Base-by-base conservation (phyloP, 192 early-diverging fungal genomes). In the Cetraspora pellucida region DNA sequence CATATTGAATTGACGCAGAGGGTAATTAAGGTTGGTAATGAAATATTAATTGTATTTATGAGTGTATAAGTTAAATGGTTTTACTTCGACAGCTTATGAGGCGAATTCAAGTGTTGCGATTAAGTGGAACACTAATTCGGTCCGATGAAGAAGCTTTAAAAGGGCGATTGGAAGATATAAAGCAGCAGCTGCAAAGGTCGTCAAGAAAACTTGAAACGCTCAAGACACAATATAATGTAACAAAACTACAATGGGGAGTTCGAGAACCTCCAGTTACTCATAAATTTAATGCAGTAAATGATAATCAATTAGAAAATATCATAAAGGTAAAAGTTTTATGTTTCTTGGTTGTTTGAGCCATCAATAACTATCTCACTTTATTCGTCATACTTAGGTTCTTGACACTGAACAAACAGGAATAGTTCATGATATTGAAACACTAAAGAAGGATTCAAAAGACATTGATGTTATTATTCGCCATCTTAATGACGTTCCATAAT, bases 71-170 rank as follows among this genome's bases (percentile, higher is more conserved):
- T 30, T 63, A 21, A 54, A 21, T 55, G 21, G 10, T 31, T 23
- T 31, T 16, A n/a, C 59, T 45, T 25, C 25, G n/a, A 47, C 77
- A 95, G 90, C 84, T 98, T 49, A 93, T 97, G 92, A 94, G 91
- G 77, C 81, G 87, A 50, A 87, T 96, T 27, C 94, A 97, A 85
- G 80, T 97, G 14, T 81, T 97, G 72, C 87, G 94, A 27, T 91
- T 93, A 63, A 88, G 90, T 43, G 95, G 95, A 0, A 92, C 92
- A 77, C 90, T 93, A 10, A 85, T 97, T 54, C 86, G 89, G 8
- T 83, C 84, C n/a, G 93, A 95, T 63, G 97, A 98, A 81, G 95
- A 97, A 79, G 75, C 82, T 28, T 86, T 97, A 57, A 82, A 91
- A 66, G 84, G 89, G 7, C 85, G 91, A 31, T 79, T 96, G 30